phyloP scores from a whole-genome alignment of 805 yeast genomes.

The Groenewaldozyma salmanticensis region DNA sequence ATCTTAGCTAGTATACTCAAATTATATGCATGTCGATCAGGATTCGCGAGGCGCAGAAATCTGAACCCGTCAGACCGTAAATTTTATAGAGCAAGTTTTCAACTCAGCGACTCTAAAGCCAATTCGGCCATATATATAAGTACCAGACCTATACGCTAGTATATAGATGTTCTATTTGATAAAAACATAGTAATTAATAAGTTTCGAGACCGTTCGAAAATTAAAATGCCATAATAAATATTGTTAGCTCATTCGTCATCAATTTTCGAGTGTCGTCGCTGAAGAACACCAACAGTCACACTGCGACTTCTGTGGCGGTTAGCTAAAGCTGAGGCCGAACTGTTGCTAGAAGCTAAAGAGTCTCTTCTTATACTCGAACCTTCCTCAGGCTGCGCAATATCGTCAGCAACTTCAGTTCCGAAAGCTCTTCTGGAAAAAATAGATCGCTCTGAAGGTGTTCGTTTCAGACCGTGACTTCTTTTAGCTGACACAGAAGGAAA shows the following conservation, averaged over 20 bases:
- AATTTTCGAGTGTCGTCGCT: constrained; percentile 2
- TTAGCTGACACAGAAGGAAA: constrained; percentile 5
- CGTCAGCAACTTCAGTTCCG: background rate
- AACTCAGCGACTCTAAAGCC: no score
- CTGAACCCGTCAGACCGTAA: no score
- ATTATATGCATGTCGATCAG: no score
- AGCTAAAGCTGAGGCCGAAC: background rate
- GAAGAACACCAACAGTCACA: constrained; percentile 12
- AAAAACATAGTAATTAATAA: no score
- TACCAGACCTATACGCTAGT: no score
- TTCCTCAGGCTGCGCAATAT: background rate
- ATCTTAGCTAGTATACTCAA: no score
- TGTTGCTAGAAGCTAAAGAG: background rate
- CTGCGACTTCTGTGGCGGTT: constrained; percentile 11
- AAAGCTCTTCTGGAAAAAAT: background rate
- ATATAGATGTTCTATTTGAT: no score
- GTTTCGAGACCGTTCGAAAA: no score
- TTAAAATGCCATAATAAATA: no score
- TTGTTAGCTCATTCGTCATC: background rate
- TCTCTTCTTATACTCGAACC: background rate
- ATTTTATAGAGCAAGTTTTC: no score
- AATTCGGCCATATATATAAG: no score
- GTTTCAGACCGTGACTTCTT: background rate
- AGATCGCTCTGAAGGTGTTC: constrained; percentile 2
- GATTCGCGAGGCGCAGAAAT: no score